phyloP scores from a whole-genome alignment of 176 grass and related monocot species.

The Musa acuminata region DNA sequence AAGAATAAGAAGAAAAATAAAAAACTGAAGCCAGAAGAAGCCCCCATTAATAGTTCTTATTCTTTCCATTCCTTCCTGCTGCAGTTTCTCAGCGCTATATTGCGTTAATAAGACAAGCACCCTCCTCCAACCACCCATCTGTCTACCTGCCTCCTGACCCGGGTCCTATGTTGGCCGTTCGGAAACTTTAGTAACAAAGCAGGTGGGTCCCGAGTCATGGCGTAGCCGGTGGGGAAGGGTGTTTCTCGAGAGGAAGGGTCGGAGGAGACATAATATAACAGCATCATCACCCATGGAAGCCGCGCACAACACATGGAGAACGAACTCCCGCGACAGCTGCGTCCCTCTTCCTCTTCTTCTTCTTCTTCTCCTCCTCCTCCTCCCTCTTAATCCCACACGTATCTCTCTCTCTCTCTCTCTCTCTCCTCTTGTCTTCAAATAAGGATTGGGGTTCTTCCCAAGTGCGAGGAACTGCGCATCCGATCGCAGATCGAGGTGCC shows the following conservation, averaged over 20 bases:
- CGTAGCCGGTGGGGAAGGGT: neutral
- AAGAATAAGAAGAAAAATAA: no score
- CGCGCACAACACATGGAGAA: neutral
- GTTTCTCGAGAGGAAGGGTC: neutral
- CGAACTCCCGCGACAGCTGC: neutral
- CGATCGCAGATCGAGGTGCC: no score
- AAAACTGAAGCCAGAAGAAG: no score
- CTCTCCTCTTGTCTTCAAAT: neutral
- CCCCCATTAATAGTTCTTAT: no score
- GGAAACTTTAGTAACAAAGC: neutral
- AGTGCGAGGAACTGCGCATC: neutral
- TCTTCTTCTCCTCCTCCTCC: neutral
- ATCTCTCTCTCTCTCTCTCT: neutral
- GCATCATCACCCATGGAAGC: neutral
- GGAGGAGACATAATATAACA: neutral
- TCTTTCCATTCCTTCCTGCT: no score
- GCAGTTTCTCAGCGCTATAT: no score
- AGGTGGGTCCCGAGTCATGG: neutral
- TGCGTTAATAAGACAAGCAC: no score
- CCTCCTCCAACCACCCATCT: fast-evolving
- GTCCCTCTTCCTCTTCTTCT: neutral
- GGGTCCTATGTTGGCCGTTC: no score
- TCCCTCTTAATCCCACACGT: neutral
- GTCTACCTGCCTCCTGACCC: no score
- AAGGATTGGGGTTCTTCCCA: neutral